Evolutionary conservation across 1,284 basidiomycete genomes (phyloP).

Genomic region (Somion occarium): DNA sequence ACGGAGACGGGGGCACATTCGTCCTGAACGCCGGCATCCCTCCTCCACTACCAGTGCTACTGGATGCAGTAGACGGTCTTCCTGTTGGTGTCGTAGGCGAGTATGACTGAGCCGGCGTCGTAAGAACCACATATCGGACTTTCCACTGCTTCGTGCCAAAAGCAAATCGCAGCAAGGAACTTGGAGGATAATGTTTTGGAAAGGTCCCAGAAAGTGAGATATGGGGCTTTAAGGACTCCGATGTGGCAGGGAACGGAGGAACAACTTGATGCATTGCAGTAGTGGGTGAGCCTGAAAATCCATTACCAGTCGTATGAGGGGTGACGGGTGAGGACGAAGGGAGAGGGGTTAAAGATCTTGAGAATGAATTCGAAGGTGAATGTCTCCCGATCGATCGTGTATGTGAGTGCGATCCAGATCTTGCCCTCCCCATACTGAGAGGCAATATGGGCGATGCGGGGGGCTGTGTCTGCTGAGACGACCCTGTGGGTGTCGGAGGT

Average conservation of each 20-base stretch:
- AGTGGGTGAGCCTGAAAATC: not conserved
- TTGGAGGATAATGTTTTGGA: constrained; percentile 62
- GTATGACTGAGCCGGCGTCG: constrained; percentile 36
- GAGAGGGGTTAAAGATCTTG: not conserved
- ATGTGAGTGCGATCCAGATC: constrained; percentile 12
- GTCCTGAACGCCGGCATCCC: constrained; percentile 4
- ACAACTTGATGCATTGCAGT: constrained; percentile 13
- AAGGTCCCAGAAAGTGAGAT: constrained; percentile 46
- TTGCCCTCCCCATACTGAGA: constrained; percentile 13
- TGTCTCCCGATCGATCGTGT: constrained; percentile 4
- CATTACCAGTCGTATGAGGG: not conserved
- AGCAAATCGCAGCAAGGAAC: constrained; percentile 63
- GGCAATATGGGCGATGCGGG: not conserved
- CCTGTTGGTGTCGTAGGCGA: constrained; percentile 15
- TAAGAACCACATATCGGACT: constrained; percentile 55
- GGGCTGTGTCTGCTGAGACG: not conserved
- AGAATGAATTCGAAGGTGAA: constrained; percentile 7
- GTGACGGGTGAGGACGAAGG: not conserved
- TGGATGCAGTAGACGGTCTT: not conserved
- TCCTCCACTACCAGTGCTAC: not conserved
- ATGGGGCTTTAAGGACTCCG: constrained; percentile 44
- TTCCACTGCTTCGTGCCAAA: constrained; percentile 68
- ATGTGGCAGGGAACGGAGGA: constrained; percentile 47
- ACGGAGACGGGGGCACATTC: constrained; percentile 32
- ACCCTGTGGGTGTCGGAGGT: not conserved